Conservation (phyloP, 2,329 filamentous ascomycete species). For the Falciphora oryzae region DNA sequence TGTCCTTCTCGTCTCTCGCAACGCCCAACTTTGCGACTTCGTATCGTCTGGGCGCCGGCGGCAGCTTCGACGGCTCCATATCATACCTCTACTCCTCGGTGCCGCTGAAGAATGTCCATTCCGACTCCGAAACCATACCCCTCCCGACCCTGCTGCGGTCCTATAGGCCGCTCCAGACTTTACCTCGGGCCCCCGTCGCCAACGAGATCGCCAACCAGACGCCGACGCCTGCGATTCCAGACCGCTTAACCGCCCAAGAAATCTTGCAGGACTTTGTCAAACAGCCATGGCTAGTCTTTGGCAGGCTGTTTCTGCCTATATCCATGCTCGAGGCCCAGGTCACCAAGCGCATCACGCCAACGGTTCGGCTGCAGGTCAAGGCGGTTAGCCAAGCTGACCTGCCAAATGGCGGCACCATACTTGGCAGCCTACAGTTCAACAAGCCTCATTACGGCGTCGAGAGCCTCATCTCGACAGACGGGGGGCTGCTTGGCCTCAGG, state of each 20-base stretch:
- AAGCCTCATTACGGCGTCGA: conserved; percentile 83
- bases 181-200: conserved; percentile 29
- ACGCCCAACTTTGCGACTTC: conserved; percentile 91
- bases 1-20: conserved; percentile 86
- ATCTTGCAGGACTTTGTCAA: conserved; percentile 13
- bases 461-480: conserved; percentile 87
- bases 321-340: conserved; percentile 84
- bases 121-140: conserved; percentile 67
- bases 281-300: conserved; percentile 56
- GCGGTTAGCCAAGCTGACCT: conserved; percentile 68
- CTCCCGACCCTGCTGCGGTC: conserved; percentile 74
- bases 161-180: conserved; percentile 70
- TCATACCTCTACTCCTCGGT: conserved; percentile 94
- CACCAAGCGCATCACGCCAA: conserved; percentile 69
- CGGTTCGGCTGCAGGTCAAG: conserved; percentile 73
- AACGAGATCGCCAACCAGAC: conserved; percentile 4
- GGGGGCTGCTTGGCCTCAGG: conserved; percentile 77
- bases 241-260: conserved; percentile 8
- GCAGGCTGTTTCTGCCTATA: conserved; percentile 73
- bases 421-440: conserved; percentile 74
- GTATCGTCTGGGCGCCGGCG: conserved; percentile 84
- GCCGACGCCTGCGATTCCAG: conserved; percentile 15
- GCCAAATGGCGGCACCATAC: conserved; percentile 68
- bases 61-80: conserved; percentile 91
- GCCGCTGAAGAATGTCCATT: conserved; percentile 60